These are phyloP conservation scores for Talinum fruticosum DNA, from an alignment of 148 eudicot species.

Conservation along the genomic window DNA sequence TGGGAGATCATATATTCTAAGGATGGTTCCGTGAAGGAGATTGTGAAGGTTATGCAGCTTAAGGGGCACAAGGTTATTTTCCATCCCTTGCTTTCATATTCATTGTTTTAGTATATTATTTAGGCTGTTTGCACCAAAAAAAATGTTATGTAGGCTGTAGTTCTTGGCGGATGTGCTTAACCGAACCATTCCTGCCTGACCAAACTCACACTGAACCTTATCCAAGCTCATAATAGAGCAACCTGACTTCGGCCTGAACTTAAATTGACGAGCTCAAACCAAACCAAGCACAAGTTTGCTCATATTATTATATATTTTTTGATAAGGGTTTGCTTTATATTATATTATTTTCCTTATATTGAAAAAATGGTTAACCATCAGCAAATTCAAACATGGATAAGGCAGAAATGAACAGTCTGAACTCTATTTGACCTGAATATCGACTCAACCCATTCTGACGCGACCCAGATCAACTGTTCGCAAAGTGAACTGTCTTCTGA, in stretches of 20 bases:
- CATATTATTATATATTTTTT: no score
- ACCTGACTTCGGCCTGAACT: neutral
- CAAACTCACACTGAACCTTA: neutral
- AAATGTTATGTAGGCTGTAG: neutral
- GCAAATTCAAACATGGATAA: neutral
- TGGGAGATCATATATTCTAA: constrained; percentile 92
- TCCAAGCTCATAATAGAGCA: neutral
- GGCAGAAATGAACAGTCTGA: neutral
- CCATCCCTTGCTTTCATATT: constrained; percentile 6
- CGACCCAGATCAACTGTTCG: neutral
- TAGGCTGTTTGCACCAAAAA: no score
- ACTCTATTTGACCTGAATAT: neutral
- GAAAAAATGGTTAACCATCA: neutral
- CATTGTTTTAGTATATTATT: neutral
- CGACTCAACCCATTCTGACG: neutral
- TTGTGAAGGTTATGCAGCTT: constrained; percentile 87
- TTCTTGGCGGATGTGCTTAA: neutral
- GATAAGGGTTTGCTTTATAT: no score
- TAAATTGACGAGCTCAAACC: neutral
- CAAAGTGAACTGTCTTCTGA: neutral
- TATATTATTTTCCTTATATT: neutral
- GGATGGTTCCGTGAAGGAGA: constrained; percentile 90
- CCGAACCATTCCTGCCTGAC: neutral
- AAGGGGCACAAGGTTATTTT: constrained; percentile 91
- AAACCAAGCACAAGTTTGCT: neutral